Evolutionary conservation across 371 early-diverging fungal species (phyloP).

Genomic region (Funneliformis caledonium): DNA sequence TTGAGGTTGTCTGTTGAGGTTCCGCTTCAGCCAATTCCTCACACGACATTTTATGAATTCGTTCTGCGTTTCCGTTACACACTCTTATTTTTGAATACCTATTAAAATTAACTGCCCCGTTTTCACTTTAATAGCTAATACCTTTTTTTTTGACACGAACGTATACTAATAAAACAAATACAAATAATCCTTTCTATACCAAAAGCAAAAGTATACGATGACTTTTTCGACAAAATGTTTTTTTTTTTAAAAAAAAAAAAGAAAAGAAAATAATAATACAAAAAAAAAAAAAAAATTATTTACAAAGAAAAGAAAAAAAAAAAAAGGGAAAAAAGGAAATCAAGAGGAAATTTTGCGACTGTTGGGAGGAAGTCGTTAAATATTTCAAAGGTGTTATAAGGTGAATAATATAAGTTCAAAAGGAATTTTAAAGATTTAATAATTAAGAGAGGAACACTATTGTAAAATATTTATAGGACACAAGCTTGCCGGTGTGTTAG

Average conservation of each 20-base stretch:
- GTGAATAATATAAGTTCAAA: neutral
- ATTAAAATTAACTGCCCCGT: neutral
- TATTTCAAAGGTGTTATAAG: neutral
- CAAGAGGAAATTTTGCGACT: neutral
- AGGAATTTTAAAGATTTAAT: neutral
- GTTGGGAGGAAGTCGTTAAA: neutral
- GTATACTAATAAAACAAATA: neutral
- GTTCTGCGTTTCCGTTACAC: neutral
- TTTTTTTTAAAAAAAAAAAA: no score
- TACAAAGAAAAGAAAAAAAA: neutral
- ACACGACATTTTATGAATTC: constrained; percentile 23
- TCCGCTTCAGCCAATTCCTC: constrained; percentile 27
- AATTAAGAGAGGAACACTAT: neutral
- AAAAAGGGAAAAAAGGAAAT: neutral
- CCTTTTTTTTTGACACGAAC: neutral
- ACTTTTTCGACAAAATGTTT: neutral
- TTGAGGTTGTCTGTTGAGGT: constrained; percentile 16
- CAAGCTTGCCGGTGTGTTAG: neutral
- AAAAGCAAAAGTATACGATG: neutral
- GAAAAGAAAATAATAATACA: neutral
- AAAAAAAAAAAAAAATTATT: no score
- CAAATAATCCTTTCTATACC: neutral
- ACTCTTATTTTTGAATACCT: neutral
- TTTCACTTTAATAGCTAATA: neutral
- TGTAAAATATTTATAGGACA: neutral